phyloP scores from a whole-genome alignment of 2,329 filamentous ascomycete species.

The Cercospora citrullina region DNA sequence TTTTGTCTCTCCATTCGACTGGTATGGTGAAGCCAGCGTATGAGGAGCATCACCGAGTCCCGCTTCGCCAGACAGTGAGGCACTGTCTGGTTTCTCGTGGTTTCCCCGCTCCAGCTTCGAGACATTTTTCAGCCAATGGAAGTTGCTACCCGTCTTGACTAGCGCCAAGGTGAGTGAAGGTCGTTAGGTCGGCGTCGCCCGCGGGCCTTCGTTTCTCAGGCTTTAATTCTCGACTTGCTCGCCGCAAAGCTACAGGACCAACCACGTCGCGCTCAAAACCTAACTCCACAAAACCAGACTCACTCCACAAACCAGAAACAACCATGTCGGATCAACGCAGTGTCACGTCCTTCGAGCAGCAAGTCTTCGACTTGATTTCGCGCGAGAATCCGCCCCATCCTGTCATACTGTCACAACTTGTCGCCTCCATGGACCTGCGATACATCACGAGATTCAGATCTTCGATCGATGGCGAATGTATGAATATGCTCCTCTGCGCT shows the following conservation, averaged over 20 bases:
- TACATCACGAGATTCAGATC: neutral
- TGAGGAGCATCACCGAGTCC: neutral
- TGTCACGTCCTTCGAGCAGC: neutral
- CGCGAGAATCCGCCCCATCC: neutral
- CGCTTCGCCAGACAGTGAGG: neutral
- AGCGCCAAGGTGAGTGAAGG: neutral
- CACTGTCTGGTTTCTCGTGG: neutral
- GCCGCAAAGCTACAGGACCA: neutral
- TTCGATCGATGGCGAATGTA: neutral
- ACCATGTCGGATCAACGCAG: neutral
- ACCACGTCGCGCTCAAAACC: neutral
- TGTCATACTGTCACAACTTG: neutral
- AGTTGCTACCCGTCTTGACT: neutral
- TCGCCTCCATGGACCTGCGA: neutral
- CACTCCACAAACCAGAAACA: neutral
- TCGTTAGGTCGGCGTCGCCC: neutral
- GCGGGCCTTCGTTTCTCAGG: neutral
- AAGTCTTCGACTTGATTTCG: neutral
- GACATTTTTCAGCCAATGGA: neutral
- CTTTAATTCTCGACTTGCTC: neutral
- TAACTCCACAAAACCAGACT: neutral
- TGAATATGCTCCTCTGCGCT: neutral
- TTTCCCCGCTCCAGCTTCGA: neutral
- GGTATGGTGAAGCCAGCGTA: neutral
- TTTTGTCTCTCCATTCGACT: neutral